Evolutionary conservation across 495 filamentous ascomycete species (phyloP).

Genomic region (Penicillium subrubescens): DNA sequence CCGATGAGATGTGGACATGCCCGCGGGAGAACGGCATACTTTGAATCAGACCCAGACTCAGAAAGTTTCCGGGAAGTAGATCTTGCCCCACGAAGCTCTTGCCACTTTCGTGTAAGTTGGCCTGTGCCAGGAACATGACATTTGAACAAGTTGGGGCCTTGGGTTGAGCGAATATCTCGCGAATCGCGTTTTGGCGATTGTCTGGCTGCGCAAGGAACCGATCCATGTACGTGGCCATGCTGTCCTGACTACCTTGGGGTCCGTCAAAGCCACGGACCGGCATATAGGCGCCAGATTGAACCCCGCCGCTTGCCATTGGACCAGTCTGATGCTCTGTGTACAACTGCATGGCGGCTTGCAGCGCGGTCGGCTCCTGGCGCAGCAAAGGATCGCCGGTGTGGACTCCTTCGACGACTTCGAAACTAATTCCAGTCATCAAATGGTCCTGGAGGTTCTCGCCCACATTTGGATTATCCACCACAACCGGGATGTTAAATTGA

Average conservation of each 20-base stretch:
- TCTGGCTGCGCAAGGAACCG: neutral
- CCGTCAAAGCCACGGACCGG: conserved; percentile 7
- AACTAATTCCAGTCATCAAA: conserved; percentile 12
- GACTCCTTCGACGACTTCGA: neutral
- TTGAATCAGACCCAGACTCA: conserved; percentile 10
- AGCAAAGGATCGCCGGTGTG: conserved; percentile 6
- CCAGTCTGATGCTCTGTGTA: conserved; percentile 13
- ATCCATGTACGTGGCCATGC: neutral
- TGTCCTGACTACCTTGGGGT: neutral
- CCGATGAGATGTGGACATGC: conserved; percentile 9
- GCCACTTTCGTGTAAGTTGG: conserved; percentile 8
- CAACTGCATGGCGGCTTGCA: conserved; percentile 13
- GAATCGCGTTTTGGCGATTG: conserved; percentile 9
- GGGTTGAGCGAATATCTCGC: conserved; percentile 11
- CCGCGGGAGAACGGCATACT: conserved; percentile 16
- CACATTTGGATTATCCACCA: conserved; percentile 35
- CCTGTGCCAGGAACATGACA: conserved; percentile 18
- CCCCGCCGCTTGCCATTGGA: conserved; percentile 12
- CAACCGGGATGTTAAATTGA: conserved; percentile 30
- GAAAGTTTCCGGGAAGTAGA: conserved; percentile 18
- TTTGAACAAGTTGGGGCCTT: conserved; percentile 8
- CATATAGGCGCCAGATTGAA: conserved; percentile 16
- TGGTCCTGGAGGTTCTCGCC: conserved; percentile 48
- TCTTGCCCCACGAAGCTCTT: conserved; percentile 10
- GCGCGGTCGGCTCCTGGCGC: conserved; percentile 7